A percentile compares a stretch with the other conserved stretches of the same genome.
These are phyloP conservation scores for Elongisporangium prolatum DNA, from an alignment of 352 stramenopile genomes.

Conservation along the genomic window DNA sequence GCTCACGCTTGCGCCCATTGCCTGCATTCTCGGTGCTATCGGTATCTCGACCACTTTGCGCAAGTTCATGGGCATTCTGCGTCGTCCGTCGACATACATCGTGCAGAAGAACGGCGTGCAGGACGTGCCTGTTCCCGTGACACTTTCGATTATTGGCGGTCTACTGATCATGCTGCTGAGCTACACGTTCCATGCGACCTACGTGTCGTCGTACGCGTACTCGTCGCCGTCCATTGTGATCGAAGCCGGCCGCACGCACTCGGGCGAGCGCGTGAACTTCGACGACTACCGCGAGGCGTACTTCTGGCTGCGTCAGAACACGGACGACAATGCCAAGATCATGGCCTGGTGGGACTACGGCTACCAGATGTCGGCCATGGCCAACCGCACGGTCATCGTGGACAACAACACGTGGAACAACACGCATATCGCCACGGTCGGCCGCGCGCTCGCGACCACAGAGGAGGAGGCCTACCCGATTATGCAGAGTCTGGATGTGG, in stretches of 20 bases:
- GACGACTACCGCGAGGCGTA: constrained; percentile 98
- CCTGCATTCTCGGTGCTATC: constrained; percentile 88
- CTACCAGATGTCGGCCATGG: constrained; percentile 92
- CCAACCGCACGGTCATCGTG: constrained; percentile 85
- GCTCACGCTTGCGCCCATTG: constrained; percentile 89
- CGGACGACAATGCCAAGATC: constrained; percentile 81
- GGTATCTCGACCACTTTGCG: constrained; percentile 76
- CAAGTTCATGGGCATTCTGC: constrained; percentile 75
- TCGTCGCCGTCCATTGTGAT: constrained; percentile 92
- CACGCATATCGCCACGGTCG: constrained; percentile 94
- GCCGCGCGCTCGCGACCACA: constrained; percentile 72
- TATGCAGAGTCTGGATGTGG: constrained; percentile 87
- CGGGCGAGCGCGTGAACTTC: constrained; percentile 84
- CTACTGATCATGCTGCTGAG: constrained; percentile 75
- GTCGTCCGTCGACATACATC: constrained; percentile 48
- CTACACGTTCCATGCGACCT: constrained; percentile 87
- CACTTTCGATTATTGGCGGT: constrained; percentile 49
- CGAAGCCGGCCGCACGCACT: constrained; percentile 62
- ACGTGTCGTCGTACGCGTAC: constrained; percentile 89
- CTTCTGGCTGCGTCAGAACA: constrained; percentile 90
- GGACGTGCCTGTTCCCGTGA: constrained; percentile 54
- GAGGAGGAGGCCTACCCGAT: constrained; percentile 90
- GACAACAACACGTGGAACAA: constrained; percentile 98
- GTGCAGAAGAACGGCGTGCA: constrained; percentile 50
- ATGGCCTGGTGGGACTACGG: constrained; percentile 92